Evolutionary conservation across 192 early-diverging fungal species (phyloP), one percentile per base, ranked within the genome.

Genomic region (Gigaspora rosea): DNA sequence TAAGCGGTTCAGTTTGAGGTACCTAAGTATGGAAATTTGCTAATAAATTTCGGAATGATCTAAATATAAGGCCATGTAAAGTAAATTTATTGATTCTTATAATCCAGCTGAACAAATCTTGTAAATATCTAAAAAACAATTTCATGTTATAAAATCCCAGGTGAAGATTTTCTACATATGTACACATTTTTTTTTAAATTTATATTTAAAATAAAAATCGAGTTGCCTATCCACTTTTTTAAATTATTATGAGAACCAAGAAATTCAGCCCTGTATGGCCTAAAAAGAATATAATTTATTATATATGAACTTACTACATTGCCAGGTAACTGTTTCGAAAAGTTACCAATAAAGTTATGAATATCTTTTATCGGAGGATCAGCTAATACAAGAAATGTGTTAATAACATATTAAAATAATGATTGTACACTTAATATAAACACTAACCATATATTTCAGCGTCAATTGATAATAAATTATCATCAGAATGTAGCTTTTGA

Each of bases 341-440:
- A 90, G 46, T 85, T 95, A 15, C 96, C 96, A 35, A 95, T 84
- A 80, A 97, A 97, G 33, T 85, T 88, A 79, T 98, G 95, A 75
- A 98, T 97, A 76, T 98, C 95, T 84, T 96, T 96, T 81, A 94
- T 91, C 57, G 97, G 96, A 47, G 86, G 85, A 79, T 96, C 97
- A 0, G 95, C 94, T 88, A 57, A 15, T 2, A 56, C 18, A 56
- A 56, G 12, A 56, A 56, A 56, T 18, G 12, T 56, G 18, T 18
- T 5, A 56, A 18, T n/a, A 32, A 52, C 4, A 32, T 61, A 58
- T 47, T 22, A 61, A 27, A 27, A 61, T 13, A 75, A 32, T 57
- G 10, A 75, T 48, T 33, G 22, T 33, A 13, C 0, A 46, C 32
- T 48, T 6, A 18, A 56, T 73, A 36, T 27, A 46, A 73, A 57